Percentiles rank a stretch among this genome's conserved stretches.
Conservation (phyloP, 2,329 filamentous ascomycete genomes). For the Colletotrichum caudatum region DNA sequence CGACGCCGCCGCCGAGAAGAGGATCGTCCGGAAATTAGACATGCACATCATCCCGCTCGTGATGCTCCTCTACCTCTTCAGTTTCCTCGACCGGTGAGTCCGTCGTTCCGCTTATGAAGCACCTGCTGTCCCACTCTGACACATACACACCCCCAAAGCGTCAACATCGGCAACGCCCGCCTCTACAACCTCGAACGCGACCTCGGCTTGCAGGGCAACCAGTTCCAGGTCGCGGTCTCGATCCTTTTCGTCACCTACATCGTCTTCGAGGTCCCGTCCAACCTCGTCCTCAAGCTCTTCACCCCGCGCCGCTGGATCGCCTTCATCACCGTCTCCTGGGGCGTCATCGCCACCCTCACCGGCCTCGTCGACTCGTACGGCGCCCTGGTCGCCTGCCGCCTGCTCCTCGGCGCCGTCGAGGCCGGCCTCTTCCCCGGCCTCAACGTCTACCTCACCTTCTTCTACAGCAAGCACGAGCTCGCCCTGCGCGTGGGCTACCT, state of each 20-base stretch:
- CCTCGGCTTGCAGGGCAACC: slow-evolving; percentile 70
- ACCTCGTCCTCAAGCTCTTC: slow-evolving; percentile 72
- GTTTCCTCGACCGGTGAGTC: slow-evolving; percentile 77
- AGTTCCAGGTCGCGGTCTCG: slow-evolving; percentile 77
- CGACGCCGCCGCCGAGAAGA: slow-evolving; percentile 57
- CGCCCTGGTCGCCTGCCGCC: slow-evolving; percentile 74
- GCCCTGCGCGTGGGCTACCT: slow-evolving; percentile 79
- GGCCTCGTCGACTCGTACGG: slow-evolving; percentile 76
- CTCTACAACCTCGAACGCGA: slow-evolving; percentile 75
- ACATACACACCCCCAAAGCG: background rate
- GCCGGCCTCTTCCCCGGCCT: slow-evolving; percentile 78
- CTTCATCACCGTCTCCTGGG: slow-evolving; percentile 74
- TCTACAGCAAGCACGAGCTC: slow-evolving; percentile 80
- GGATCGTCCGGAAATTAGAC: slow-evolving; percentile 74
- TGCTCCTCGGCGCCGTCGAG: slow-evolving; percentile 77
- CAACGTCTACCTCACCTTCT: slow-evolving; percentile 78
- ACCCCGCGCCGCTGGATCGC: slow-evolving; percentile 73
- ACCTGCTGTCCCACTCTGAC: background rate
- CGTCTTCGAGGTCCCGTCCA: slow-evolving; percentile 73
- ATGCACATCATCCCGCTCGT: slow-evolving; percentile 73
- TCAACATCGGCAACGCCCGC: slow-evolving; percentile 71
- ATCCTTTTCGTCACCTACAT: slow-evolving; percentile 76
- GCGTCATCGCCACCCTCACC: slow-evolving; percentile 75
- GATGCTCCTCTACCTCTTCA: slow-evolving; percentile 79
- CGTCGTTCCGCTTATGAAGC: slow-evolving; percentile 13